These are phyloP conservation scores for Spongispora temasekensis DNA, from an alignment of 1,284 basidiomycete genomes.

Conservation along the genomic window DNA sequence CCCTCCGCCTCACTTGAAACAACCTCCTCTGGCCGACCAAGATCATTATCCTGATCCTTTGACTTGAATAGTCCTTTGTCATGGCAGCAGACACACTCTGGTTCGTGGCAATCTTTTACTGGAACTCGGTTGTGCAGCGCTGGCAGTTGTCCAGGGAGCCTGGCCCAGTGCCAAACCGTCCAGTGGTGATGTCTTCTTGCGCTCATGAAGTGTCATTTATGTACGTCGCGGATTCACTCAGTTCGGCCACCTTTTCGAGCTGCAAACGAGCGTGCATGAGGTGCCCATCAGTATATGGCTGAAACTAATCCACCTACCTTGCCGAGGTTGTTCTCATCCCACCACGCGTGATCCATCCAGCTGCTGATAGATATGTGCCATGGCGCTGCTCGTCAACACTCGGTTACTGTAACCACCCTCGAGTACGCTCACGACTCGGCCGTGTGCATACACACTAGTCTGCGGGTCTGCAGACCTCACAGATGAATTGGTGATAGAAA, in stretches of 20 bases:
- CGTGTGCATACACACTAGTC: slow-evolving; percentile 64
- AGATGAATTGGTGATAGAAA: slow-evolving; percentile 87
- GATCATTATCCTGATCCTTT: background rate
- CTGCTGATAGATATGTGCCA: slow-evolving; percentile 64
- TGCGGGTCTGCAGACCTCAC: slow-evolving; percentile 71
- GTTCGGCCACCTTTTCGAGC: slow-evolving; percentile 75
- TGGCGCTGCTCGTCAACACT: slow-evolving; percentile 77
- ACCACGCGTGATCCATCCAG: slow-evolving; percentile 61
- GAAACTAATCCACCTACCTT: slow-evolving; percentile 46
- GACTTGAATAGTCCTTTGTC: background rate
- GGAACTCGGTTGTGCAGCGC: slow-evolving; percentile 33
- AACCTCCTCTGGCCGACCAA: background rate
- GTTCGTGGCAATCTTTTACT: slow-evolving; percentile 62
- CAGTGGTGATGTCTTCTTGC: slow-evolving; percentile 39
- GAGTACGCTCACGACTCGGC: slow-evolving; percentile 83
- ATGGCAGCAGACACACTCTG: slow-evolving; percentile 41
- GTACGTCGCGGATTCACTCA: slow-evolving; percentile 49
- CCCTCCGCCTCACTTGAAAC: slow-evolving; percentile 6
- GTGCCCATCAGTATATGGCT: background rate
- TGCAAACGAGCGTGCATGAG: slow-evolving; percentile 30
- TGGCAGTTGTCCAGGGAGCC: no score
- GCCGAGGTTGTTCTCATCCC: slow-evolving; percentile 63
- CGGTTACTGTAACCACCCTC: slow-evolving; percentile 96
- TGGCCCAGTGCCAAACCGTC: no score
- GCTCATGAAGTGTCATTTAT: slow-evolving; percentile 59